Conservation (phyloP, 176 grass and related monocot species). For the Oryza australiensis region DNA sequence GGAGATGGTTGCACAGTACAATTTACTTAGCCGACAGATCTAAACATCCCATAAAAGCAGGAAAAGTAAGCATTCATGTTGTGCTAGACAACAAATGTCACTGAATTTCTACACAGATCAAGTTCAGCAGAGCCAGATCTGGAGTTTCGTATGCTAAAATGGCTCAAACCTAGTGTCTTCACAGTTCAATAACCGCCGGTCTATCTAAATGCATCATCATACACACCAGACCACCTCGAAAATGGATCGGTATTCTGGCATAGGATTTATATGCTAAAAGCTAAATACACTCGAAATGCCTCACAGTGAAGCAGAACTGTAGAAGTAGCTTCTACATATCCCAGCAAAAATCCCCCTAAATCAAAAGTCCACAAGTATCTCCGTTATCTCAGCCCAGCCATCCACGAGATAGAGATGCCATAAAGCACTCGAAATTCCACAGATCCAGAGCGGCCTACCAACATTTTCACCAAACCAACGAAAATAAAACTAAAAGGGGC, state of each 20-base stretch:
- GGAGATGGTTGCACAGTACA: not conserved
- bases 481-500: not conserved
- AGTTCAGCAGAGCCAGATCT: constrained; percentile 12
- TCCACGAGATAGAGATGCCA: not conserved
- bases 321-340: not conserved
- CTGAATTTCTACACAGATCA: not conserved
- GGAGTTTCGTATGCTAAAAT: not conserved
- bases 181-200: not conserved
- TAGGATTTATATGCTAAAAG: not conserved
- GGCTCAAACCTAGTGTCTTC: not conserved
- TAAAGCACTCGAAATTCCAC: not conserved
- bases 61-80: not conserved
- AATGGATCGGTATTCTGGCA: too few relatives aligned
- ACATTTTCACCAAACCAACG: not conserved
- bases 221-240: not conserved
- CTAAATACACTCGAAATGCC: not conserved
- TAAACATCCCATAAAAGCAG: not conserved
- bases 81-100: not conserved
- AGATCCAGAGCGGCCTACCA: not conserved
- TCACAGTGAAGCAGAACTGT: not conserved
- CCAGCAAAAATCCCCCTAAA: not conserved
- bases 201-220: not conserved
- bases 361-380: not conserved
- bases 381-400: not conserved
- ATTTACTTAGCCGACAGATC: not conserved